Evolutionary conservation across 1,284 basidiomycete species (phyloP).

Genomic region (Boletellus deceptivus): DNA sequence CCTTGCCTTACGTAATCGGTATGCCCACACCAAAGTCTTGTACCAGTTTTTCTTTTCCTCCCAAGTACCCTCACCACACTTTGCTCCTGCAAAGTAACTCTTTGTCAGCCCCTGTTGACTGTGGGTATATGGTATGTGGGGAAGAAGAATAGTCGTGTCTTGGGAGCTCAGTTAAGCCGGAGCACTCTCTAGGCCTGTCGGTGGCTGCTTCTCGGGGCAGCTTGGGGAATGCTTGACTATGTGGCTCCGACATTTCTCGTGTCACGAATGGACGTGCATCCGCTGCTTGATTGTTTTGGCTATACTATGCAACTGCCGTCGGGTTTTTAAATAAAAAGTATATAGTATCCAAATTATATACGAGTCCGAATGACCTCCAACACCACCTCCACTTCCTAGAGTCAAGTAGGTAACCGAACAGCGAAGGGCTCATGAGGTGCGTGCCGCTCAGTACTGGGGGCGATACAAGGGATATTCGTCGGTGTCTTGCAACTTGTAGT

Average conservation of each 20-base stretch:
- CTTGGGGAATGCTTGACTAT: constrained; percentile 73
- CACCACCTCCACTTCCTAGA: neutral
- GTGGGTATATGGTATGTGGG: constrained; percentile 52
- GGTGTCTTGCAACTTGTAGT: constrained; percentile 30
- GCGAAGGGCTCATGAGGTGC: no score
- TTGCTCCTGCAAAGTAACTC: constrained; percentile 44
- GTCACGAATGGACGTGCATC: neutral
- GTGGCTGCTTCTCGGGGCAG: constrained; percentile 41
- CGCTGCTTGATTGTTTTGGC: neutral
- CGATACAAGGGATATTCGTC: constrained; percentile 32
- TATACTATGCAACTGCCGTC: neutral
- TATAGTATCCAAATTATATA: neutral
- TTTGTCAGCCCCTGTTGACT: constrained; percentile 34
- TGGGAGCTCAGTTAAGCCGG: constrained; percentile 76
- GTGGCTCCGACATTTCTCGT: constrained; percentile 52
- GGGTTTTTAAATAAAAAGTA: neutral
- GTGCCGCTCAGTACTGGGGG: constrained; percentile 18
- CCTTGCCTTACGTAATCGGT: constrained; percentile 15
- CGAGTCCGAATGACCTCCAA: neutral
- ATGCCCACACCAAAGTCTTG: no score
- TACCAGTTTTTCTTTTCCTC: neutral
- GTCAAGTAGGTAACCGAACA: neutral
- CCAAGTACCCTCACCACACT: constrained; percentile 38
- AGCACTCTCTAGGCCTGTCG: constrained; percentile 51
- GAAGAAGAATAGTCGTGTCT: constrained; percentile 36